Base-by-base conservation (phyloP, 768 basidiomycete genomes). In the Leccinum subtestaceum region DNA sequence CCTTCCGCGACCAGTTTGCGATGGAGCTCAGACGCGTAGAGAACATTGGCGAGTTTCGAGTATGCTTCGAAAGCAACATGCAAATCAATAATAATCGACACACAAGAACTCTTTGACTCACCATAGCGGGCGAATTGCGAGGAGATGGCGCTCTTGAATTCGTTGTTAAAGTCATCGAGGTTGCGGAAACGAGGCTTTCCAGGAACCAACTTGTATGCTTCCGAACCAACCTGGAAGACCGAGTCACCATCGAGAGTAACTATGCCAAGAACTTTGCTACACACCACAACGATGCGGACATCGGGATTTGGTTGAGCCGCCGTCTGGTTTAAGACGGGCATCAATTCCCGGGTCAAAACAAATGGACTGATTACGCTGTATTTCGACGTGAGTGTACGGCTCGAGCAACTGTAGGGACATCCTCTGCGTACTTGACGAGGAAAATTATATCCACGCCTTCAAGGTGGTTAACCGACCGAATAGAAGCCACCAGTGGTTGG, bases 201-300 rank as follows among this genome's bases (percentile, higher is more conserved):
- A 8, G 71, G 36, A 19, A 74, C 61, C 2, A 62, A 4, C 29
- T 50, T 62, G 50, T 77, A 66, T n/a, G 0, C 70, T 0, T 64
- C 65, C 9, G 77, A 80, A 15, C 72, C 52, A 10, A 79, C 60
- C 78, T 81, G 40, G 10, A 38, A 32, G 25, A 12, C 17, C 1
- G 6, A 21, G 2, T 32, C 32, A 50, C 5, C 10, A 2, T 48
- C 48, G 8, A 6, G 55, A 12, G 11, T 31, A 9, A 15, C 32
- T 5, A n/a, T 9, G 8, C 5, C 9, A 17, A 40, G 17, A n/a
- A 40, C 17, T 40, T 40, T n/a, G 38, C 1, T 21, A 60, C 81
- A 45, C 60, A 86, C 86, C 55, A 82, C 79, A 9, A 87, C 76
- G 13, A 89, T 76, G 17, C 87, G 81, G 52, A 87, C 86, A 59